phyloP scores from a whole-genome alignment of 2,329 filamentous ascomycete genomes.

The Aureobasidium sp. region DNA sequence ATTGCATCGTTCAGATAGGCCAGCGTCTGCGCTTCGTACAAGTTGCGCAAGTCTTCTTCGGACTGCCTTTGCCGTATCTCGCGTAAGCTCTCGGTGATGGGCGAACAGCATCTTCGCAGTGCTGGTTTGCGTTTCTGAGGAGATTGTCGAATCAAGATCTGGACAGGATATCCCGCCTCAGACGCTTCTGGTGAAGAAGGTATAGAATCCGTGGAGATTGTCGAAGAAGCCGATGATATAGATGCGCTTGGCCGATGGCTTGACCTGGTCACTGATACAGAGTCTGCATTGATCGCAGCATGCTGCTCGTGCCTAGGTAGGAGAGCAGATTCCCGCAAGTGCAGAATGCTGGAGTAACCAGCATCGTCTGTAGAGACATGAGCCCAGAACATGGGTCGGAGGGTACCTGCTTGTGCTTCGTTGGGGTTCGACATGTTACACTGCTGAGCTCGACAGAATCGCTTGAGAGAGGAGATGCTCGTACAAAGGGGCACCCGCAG shows the following conservation, averaged over 20 bases:
- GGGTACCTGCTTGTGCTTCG: not conserved
- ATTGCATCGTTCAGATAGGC: slow-evolving; percentile 25
- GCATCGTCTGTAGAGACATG: not conserved
- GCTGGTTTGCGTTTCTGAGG: slow-evolving; percentile 1
- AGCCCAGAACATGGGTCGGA: slow-evolving; percentile 2
- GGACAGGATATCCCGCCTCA: not conserved
- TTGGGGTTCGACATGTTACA: not conserved
- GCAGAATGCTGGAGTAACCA: not conserved
- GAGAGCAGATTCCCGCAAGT: not conserved
- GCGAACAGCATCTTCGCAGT: slow-evolving; percentile 23
- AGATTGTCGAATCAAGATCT: not conserved
- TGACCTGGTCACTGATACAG: not conserved
- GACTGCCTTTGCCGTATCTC: slow-evolving; percentile 26
- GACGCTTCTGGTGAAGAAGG: not conserved
- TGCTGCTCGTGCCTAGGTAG: not conserved
- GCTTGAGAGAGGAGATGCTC: not conserved
- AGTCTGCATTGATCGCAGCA: not conserved
- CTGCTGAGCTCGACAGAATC: not conserved
- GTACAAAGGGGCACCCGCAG: slow-evolving; percentile 1
- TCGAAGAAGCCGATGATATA: not conserved
- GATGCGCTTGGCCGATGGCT: not conserved
- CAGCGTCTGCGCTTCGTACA: slow-evolving; percentile 29
- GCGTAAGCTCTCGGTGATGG: slow-evolving; percentile 22
- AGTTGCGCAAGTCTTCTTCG: slow-evolving; percentile 24
- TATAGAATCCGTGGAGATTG: not conserved